Evolutionary conservation across 257 asterid species (phyloP).

Genomic region (Scutellaria baicalensis): DNA sequence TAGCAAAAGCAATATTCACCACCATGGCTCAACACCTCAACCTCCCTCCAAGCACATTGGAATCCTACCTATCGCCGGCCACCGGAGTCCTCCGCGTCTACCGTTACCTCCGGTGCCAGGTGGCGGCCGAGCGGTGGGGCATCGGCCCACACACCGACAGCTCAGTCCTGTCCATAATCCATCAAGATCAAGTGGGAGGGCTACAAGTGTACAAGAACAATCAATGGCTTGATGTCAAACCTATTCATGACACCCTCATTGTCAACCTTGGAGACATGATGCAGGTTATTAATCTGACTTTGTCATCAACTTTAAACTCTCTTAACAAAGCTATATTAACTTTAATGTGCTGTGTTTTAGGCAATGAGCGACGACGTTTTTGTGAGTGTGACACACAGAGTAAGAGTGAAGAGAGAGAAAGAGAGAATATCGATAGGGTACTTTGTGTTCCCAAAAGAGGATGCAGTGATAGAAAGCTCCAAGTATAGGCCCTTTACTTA

Average conservation of each 20-base stretch:
- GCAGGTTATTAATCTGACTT: too few relatives aligned
- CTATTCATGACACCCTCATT: constrained; percentile 46
- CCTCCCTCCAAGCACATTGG: constrained; percentile 21
- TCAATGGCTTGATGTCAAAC: constrained; percentile 61
- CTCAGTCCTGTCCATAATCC: constrained; percentile 61
- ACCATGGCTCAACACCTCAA: constrained; percentile 41
- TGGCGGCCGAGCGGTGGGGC: constrained; percentile 49
- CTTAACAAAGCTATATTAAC: background rate
- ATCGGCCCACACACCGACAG: constrained; percentile 76
- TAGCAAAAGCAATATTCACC: constrained; percentile 43
- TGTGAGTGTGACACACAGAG: constrained; percentile 63
- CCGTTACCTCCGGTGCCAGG: constrained; percentile 62
- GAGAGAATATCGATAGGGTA: constrained; percentile 80
- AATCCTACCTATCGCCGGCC: constrained; percentile 40
- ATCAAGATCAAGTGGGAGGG: constrained; percentile 83
- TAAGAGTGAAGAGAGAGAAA: constrained; percentile 42
- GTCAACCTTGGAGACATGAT: constrained; percentile 83
- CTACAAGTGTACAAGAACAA: constrained; percentile 54
- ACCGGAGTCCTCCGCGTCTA: constrained; percentile 68
- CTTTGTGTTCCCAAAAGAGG: constrained; percentile 63
- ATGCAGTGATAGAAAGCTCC: constrained; percentile 59
- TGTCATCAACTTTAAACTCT: background rate
- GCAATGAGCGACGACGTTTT: constrained; percentile 65
- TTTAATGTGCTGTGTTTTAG: constrained; percentile 21
- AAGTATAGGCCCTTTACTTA: constrained; percentile 67